Percentiles rank a stretch among this genome's conserved stretches.
Conservation (phyloP, 2,329 filamentous ascomycete genomes). For the Monilinia aucupariae region DNA sequence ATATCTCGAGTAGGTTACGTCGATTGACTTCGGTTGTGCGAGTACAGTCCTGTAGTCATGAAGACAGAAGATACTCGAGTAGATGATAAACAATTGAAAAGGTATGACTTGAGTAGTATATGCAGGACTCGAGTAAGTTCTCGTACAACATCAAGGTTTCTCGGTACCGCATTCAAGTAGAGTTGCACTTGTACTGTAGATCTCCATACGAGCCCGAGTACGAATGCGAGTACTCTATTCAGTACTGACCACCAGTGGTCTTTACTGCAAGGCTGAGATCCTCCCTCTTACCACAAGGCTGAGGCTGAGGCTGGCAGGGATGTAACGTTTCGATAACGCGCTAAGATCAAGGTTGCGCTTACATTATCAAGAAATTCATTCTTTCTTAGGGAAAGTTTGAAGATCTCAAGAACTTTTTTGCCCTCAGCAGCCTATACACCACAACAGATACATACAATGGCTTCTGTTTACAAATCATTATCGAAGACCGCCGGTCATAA, state of each 20-base stretch:
- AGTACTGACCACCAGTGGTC: too few relatives aligned
- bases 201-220: too few relatives aligned
- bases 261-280: background rate
- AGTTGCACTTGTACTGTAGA: too few relatives aligned
- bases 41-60: too few relatives aligned
- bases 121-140: too few relatives aligned
- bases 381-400: too few relatives aligned
- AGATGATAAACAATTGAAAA: too few relatives aligned
- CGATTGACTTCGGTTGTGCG: too few relatives aligned
- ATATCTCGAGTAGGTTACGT: too few relatives aligned
- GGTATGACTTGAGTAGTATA: too few relatives aligned
- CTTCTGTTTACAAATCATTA: conserved; percentile 69
- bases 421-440: conserved; percentile 15
- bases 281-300: background rate
- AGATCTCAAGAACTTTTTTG: conserved; percentile 25
- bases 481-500: conserved; percentile 54
- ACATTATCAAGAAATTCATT: conserved; percentile 21
- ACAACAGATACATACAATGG: conserved; percentile 45
- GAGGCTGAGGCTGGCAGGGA: conserved; percentile 8
- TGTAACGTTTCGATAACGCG: conserved; percentile 12
- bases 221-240: too few relatives aligned
- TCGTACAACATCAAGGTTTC: background rate
- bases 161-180: background rate
- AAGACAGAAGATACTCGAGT: too few relatives aligned
- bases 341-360: conserved; percentile 26